Conservation (phyloP, 352 stramenopile genomes). For the Pythium oligandrum region DNA sequence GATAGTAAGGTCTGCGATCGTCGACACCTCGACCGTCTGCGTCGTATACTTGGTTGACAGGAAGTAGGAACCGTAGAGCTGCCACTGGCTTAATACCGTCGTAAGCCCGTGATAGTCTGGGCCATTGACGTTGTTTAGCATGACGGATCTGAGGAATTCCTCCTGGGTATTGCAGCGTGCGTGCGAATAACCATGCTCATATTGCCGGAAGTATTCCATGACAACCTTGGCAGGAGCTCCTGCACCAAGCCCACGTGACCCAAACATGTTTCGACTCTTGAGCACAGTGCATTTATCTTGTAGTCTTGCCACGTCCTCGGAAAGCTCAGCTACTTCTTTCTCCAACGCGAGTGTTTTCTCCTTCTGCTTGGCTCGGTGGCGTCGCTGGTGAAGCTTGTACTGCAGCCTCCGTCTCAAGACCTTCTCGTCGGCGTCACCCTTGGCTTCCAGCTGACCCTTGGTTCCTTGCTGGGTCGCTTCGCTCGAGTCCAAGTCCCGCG, state of each 20-base stretch:
- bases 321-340: conserved; percentile 33
- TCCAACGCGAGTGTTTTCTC: conserved; percentile 35
- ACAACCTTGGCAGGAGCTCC: conserved; percentile 30
- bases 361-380: conserved; percentile 64
- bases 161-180: conserved; percentile 28
- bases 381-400: conserved; percentile 67
- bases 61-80: conserved; percentile 41
- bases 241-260: conserved; percentile 15
- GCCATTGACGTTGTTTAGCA: conserved; percentile 34
- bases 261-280: conserved; percentile 29
- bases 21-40: conserved; percentile 26
- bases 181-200: conserved; percentile 37
- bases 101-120: conserved; percentile 51
- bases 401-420: conserved; percentile 39
- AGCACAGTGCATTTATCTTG: conserved; percentile 25
- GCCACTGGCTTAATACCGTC: conserved; percentile 45
- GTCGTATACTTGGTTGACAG: conserved; percentile 27
- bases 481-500: neutral
- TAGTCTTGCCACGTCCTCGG: conserved; percentile 33
- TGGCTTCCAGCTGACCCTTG: neutral
- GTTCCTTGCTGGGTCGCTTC: conserved; percentile 1
- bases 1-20: conserved; percentile 31
- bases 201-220: conserved; percentile 52
- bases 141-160: conserved; percentile 45
- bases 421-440: conserved; percentile 26